Base-by-base conservation (phyloP, 2,329 filamentous ascomycete genomes). In the Ceratocystis variospora region DNA sequence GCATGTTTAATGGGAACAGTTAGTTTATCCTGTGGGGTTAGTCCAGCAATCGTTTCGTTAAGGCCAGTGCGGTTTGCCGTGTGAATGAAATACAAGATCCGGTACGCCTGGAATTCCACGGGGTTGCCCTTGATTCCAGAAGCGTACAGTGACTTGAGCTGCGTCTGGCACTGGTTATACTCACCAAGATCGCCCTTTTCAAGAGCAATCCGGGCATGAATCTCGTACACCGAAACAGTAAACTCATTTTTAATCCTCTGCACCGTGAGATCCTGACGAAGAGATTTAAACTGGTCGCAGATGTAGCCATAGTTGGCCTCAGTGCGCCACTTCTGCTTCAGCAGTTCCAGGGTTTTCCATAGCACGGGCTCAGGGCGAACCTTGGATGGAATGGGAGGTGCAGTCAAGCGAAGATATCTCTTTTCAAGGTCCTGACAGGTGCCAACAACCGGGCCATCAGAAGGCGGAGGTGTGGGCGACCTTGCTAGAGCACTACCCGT, bases 91-190 rank as follows among this genome's bases (percentile, higher is more conserved):
- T 99, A 99, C 75, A 99, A 83, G 78, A 99, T 96, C 84, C 94
- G 93, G 81, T 99, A 99, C 70, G 93, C 94, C 84, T 94, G 94
- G 79, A 99, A 99, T 78, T 99, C 94, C 79, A 89, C 87, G 74
- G 89, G 86, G 76, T 92, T 91, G 73, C 93, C 94, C 74, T 90
- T 90, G 75, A 96, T 80, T 71, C 89, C 88, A 79, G 90, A 84
- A 76, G 85, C 84, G 78, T 99, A 97, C 73, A 99, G 80, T 70
- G 88, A 90, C 77, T 90, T 90, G 74, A 99, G 82, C 79, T 99
- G 94, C 73, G 94, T 97, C 81, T 99, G 94, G 78, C 94, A 99
- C 83, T 99, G 94, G 81, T 99, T 99, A 94, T 99, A 99, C 94
- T 99, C 94, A 99, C 94, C 93, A 80, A 97, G 85, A 81, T 99